phyloP scores from a whole-genome alignment of 139 green algal species.

The Chlamydomonas sp. region DNA sequence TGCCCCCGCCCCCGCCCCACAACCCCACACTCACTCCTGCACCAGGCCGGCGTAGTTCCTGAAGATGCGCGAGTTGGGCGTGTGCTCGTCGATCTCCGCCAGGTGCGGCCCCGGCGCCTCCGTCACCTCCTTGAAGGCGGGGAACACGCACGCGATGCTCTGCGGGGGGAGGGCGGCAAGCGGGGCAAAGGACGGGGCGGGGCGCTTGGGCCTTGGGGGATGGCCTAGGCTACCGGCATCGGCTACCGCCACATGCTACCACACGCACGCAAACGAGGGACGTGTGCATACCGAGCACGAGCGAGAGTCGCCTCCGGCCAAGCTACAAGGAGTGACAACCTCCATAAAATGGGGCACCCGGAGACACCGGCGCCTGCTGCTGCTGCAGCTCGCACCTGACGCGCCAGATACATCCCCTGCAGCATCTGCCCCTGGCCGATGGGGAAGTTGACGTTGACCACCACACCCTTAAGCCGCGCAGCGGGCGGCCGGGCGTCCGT shows the following conservation, averaged over 20 bases:
- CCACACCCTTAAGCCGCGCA: conserved; percentile 17
- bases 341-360: too few relatives aligned
- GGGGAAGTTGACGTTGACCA: conserved; percentile 75
- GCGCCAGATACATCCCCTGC: conserved; percentile 39
- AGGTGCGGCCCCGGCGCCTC: conserved; percentile 54
- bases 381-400: neutral
- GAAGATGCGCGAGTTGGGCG: conserved; percentile 57
- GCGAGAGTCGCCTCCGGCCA: too few relatives aligned
- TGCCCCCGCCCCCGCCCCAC: neutral
- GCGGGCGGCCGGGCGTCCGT: neutral
- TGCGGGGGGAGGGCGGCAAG: neutral
- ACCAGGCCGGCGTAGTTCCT: conserved; percentile 59
- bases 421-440: conserved; percentile 27
- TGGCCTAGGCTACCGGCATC: too few relatives aligned
- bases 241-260: too few relatives aligned
- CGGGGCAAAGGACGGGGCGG: too few relatives aligned
- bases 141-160: conserved; percentile 61
- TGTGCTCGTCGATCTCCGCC: conserved; percentile 64
- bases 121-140: conserved; percentile 55
- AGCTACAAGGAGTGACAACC: too few relatives aligned
- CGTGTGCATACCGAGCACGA: too few relatives aligned
- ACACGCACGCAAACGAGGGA: too few relatives aligned
- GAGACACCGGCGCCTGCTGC: neutral
- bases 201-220: too few relatives aligned
- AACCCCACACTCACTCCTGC: conserved; percentile 46